These are phyloP conservation scores for Gnomoniopsis smithogilvyi DNA, from an alignment of 2,329 filamentous ascomycete species.

Conservation along the genomic window DNA sequence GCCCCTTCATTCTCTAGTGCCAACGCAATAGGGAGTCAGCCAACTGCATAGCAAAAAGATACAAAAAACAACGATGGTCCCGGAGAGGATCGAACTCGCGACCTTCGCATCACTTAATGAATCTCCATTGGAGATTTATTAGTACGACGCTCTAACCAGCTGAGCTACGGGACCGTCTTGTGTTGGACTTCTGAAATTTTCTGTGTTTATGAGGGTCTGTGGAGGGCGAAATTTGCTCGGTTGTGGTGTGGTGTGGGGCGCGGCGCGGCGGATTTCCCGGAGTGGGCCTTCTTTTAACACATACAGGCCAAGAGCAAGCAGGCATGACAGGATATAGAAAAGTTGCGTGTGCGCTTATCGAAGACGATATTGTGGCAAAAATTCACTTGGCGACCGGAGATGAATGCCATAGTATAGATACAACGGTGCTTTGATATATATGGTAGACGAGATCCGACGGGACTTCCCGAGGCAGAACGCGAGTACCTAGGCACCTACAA, in stretches of 20 bases:
- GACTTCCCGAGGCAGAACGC: too few relatives aligned
- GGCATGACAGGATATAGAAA: too few relatives aligned
- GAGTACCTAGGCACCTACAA: too few relatives aligned
- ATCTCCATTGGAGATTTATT: constrained; percentile 3
- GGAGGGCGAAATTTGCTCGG: neutral
- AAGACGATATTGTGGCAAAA: too few relatives aligned
- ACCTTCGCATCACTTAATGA: constrained; percentile 11
- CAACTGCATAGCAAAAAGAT: neutral
- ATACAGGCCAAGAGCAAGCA: too few relatives aligned
- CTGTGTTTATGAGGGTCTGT: neutral
- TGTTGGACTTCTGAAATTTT: neutral
- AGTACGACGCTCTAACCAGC: constrained; percentile 17
- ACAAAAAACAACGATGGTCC: neutral
- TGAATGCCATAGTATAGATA: too few relatives aligned
- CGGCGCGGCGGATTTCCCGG: neutral
- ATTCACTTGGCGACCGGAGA: too few relatives aligned
- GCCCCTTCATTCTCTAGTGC: too few relatives aligned
- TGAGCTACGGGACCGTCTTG: constrained; percentile 15
- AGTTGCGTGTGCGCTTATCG: too few relatives aligned
- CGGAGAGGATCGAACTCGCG: constrained; percentile 16
- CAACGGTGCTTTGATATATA: too few relatives aligned
- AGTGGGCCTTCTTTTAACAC: neutral
- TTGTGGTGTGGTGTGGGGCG: neutral
- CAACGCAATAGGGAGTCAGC: too few relatives aligned
- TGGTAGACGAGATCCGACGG: too few relatives aligned